Evolutionary conservation across 1,284 basidiomycete species (phyloP), one percentile per base, ranked within the genome.

Genomic region (Xanthoconium separans): DNA sequence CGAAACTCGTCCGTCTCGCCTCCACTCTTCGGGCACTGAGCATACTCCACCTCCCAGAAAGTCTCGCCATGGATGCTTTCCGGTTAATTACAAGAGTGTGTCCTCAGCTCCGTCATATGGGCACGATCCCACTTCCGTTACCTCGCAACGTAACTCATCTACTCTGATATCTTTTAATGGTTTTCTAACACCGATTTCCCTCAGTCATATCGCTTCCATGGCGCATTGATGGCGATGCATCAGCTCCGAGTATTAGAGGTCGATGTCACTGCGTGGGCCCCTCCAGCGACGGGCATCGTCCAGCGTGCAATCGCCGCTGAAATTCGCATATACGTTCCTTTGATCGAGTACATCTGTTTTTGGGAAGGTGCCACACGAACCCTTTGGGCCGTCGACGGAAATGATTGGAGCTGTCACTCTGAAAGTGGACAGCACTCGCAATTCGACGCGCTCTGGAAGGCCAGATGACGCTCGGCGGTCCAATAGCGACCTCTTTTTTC

Each of bases 351-450:
- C 30, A 44, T 72, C 56, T 70, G 64, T 50, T 65, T 69, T 60
- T 59, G 70, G 64, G 54, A 50, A 52, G 64, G 70, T n/a, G 22
- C 58, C 36, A 59, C 50, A 42, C 57, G 66, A 43, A 65, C 61
- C 24, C 59, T 71, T 50, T 68, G 70, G 70, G 37, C 44, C 44
- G 44, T 70, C 42, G 69, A 69, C 67, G 67, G 67, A 71, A 65
- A 69, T 72, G 67, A 72, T 53, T 70, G 69, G 66, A 58, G 44
- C 31, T 58, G 55, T 50, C 68, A 59, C 27, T 58, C 62, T 8
- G 66, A 70, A 45, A 50, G 27, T 20, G 65, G 57, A 10, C 69
- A 70, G n/a, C 64, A 65, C 41, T 50, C 57, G 15, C 66, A 70
- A 43, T 27, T 66, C 42, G 70, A 70, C 45, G 50, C 57, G 18